Base-by-base conservation (phyloP, 805 yeast species). In the Maudiozyma serrabonitensis region DNA sequence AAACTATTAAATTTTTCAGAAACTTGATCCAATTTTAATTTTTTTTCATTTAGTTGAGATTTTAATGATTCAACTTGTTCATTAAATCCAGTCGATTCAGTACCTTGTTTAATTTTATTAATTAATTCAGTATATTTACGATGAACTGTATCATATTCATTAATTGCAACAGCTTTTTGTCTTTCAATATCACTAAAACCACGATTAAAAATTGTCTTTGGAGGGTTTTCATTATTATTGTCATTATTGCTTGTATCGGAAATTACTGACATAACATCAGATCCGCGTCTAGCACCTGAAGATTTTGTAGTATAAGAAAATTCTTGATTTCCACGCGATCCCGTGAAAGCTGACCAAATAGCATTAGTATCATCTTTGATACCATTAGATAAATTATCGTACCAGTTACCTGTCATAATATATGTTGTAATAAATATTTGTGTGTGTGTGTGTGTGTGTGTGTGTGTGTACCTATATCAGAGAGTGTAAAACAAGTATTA, bases 131-230 rank as follows among this genome's bases (percentile, higher is more conserved):
- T 51, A 47, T 53, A 61, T 32, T 56, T 58, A 51, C 61, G 59
- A 50, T 60, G 61, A 18, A 62, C 61, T 32, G 49, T 50, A 46
- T 63, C 67, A 48, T 52, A 62, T 46, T 63, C 62, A 6, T 60
- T 57, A 23, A 64, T 59, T 15, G 67, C 66, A 23, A 54, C 52
- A 1, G 66, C 67, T 43, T 57, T 61, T 12, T 58, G 56, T 19
- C 53, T 54, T 38, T 64, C 68, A 6, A 62, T 63, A 41, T 61
- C 59, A 28, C 54, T 56, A 51, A 60, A 62, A 26, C 64, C 56
- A 12, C 58, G 54, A 51, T 60, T 57, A 48, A 62, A 60, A 32
- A 62, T 61, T 4, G 62, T 54, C 45, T 56, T 56, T 16, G 42
- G 15, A 21, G 21, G 2, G 12, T 28, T 28, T 21, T 21, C 23